phyloP scores from a whole-genome alignment of 176 grass and related monocot species.

The Avena sativa region DNA sequence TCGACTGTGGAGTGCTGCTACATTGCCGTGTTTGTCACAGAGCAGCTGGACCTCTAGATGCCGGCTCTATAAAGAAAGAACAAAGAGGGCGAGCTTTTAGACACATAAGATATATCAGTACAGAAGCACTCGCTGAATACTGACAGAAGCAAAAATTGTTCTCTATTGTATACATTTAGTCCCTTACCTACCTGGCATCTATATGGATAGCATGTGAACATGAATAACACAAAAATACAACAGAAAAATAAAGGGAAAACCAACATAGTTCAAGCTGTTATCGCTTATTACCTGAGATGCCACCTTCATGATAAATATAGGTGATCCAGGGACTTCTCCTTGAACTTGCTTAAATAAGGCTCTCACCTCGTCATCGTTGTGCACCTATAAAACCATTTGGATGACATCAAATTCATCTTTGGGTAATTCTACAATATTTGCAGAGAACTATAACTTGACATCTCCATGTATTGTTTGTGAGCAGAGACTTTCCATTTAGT shows the following conservation, averaged over 20 bases:
- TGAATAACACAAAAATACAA: background rate
- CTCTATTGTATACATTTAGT: constrained; percentile 1
- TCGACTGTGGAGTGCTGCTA: constrained; percentile 95
- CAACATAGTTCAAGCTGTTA: constrained; percentile 32
- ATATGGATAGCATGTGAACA: constrained; percentile 28
- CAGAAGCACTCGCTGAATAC: constrained; percentile 29
- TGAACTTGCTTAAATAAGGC: constrained; percentile 99
- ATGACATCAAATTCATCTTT: constrained; percentile 39
- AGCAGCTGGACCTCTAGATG: constrained; percentile 98
- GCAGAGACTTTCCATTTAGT: background rate
- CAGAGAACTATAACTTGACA: constrained; percentile 8
- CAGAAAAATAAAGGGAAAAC: background rate
- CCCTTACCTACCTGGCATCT: background rate
- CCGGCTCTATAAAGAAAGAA: constrained; percentile 74
- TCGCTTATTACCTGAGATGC: constrained; percentile 87
- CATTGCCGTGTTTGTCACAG: constrained; percentile 95
- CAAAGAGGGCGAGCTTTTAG: constrained; percentile 33
- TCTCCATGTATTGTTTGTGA: background rate
- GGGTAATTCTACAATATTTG: constrained; percentile 10
- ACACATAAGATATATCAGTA: constrained; percentile 20
- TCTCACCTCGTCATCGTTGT: constrained; percentile 98
- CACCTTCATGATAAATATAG: constrained; percentile 99
- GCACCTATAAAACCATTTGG: constrained; percentile 64
- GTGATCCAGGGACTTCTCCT: constrained; percentile 98
- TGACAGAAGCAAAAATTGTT: constrained; percentile 18